Base-by-base conservation (phyloP, 495 filamentous ascomycete genomes). In the Coniosporium apollinis region DNA sequence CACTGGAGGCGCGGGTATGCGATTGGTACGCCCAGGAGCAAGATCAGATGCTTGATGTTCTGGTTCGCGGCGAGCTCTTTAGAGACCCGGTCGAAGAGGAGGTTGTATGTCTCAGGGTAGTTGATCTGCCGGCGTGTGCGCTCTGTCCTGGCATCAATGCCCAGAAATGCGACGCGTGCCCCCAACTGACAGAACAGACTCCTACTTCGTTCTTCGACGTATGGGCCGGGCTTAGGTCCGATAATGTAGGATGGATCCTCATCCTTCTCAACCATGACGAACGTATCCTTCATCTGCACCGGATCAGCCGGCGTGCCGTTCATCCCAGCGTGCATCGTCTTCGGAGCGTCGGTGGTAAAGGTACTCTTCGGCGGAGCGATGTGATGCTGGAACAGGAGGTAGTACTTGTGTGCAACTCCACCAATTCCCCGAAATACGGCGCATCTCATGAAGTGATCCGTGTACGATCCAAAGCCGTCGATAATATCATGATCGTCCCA, bases 401-500 rank as follows among this genome's bases (percentile, higher is more conserved):
- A 94, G 57, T 93, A 51, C 37, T 59, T 59, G 37, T 57, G 54
- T 11, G 57, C 56, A 16, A 78, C 70, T 16, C 81, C 82, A 7
- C 86, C 86, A 42, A 96, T 87, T 33, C 87, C 86, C 37, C 77
- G 71, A 61, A 96, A 94, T 22, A 94, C 81, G 30, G 79, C 64
- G 47, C 83, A 93, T 50, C 67, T 73, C 87, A 96, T 94, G 57
- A 94, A 93, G 20, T 82, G 74, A 46, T 94, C 80, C 2, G 81
- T 81, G 54, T 96, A 94, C 1, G 79, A 85, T 2, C 87, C 87
- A 44, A 92, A 94, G 3, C 85, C 85, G 47, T 94, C 85, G 44
- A 87, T 87, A 43, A 87, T 87, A 55, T 83, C 67, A 52, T 92
- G 85, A 48, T 92, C 83, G 54, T 92, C 86, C 85, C 87, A 96